Conservation (phyloP, 2,329 filamentous ascomycete genomes). For the Neofusicoccum cordaticola region DNA sequence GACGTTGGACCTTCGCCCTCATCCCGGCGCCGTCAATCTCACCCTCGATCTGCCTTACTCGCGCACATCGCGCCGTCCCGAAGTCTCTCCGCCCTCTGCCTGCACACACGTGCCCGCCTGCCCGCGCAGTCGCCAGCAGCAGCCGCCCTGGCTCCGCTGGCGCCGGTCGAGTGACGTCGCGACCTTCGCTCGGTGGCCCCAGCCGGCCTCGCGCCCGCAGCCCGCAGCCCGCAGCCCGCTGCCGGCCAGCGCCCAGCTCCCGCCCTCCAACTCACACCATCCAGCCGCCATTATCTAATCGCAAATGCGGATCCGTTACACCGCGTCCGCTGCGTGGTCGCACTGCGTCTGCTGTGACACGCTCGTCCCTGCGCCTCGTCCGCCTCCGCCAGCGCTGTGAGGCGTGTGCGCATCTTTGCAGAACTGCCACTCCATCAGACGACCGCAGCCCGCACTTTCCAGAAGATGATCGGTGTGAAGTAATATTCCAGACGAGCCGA, state of each 20-base stretch:
- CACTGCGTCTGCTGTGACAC: conserved; percentile 9
- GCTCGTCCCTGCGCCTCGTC: conserved; percentile 13
- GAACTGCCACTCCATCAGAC: not conserved
- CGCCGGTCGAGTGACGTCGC: not conserved
- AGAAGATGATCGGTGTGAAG: not conserved
- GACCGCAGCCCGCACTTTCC: not conserved
- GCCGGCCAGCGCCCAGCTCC: not conserved
- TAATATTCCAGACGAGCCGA: not conserved
- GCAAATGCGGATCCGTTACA: conserved; percentile 8
- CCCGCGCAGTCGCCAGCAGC: not conserved
- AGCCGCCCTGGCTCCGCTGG: no score
- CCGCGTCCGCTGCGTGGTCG: not conserved
- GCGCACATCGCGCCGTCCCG: not conserved
- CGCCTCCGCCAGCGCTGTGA: not conserved
- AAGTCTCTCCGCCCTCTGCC: not conserved
- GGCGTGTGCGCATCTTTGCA: not conserved
- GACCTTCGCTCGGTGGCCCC: no score
- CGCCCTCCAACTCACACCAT: conserved; percentile 9
- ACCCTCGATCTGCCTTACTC: conserved; percentile 10
- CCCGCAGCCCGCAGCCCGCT: not conserved
- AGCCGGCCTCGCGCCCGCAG: not conserved
- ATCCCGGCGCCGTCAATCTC: conserved; percentile 10
- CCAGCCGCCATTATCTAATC: conserved; percentile 17
- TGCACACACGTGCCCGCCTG: not conserved
- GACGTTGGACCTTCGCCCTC: not conserved